Evolutionary conservation across 305 asterid genomes (phyloP), one percentile per base, ranked within the genome.

Genomic region (Fraxinus xanthoxyloides): DNA sequence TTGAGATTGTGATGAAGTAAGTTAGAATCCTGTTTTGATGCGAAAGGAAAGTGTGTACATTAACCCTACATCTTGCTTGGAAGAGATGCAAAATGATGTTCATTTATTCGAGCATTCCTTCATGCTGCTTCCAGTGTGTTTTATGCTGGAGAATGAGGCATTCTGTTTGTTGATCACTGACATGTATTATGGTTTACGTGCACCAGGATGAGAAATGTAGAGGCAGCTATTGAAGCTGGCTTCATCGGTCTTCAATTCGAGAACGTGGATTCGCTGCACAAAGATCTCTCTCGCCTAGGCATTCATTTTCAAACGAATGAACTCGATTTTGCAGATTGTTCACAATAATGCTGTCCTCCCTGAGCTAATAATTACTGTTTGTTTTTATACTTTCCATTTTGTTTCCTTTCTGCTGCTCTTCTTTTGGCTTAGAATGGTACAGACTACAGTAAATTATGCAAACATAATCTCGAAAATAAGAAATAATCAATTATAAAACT

Each of bases 191-290:
- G 72, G 31, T 78, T 67, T 6, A 79, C 31, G 8, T 84, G 76
- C 46, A 61, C 34, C 91, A 95, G 98, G 85, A 81, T 85, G 91
- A 89, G 80, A 81, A 95, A 95, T 85, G 93, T 92, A 30, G 97
- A 93, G 82, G 98, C 97, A 51, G 98, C 98, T 2, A 75, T 81
- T 80, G 87, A 87, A 80, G 90, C 89, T 79, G 98, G 98, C 78
- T 85, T 93, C 78, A 72, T 19, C 1, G 95, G 94, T n/a, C 86
- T 95, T 86, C 97, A 87, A 54, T 93, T 93, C 93, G 89, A 89
- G 87, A 87, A 88, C 43, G 95, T 81, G 17, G 91, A 89, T 79
- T 89, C 79, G 35, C 81, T 95, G 86, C 89, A 84, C 30, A 77
- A 87, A 61, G 97, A 93, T 46, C 92, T 95, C 72, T 82, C 84